Evolutionary conservation across 768 basidiomycete species (phyloP).

Genomic region (Leccinum variicolor): DNA sequence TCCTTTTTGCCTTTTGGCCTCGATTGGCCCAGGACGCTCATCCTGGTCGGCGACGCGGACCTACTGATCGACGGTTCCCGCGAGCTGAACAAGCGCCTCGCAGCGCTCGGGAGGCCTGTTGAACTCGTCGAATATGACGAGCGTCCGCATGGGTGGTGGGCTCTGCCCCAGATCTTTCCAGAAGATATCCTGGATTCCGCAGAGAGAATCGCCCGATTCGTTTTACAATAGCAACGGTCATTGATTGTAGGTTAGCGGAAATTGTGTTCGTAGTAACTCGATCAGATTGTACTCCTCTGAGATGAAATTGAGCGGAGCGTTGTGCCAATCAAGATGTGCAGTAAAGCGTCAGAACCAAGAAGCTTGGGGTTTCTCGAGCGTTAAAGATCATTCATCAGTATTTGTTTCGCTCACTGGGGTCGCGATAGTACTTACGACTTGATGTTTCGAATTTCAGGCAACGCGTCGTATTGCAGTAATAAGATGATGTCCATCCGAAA

Average conservation of each 20-base stretch:
- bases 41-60: slow-evolving; percentile 20
- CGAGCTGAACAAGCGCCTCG: background rate
- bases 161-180: slow-evolving; percentile 11
- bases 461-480: background rate
- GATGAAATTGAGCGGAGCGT: background rate
- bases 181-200: slow-evolving; percentile 8
- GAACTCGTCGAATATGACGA: slow-evolving; percentile 26
- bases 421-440: background rate
- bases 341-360: background rate
- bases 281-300: background rate
- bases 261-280: background rate
- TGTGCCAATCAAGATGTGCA: too few relatives aligned
- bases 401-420: background rate
- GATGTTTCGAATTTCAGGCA: background rate
- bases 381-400: background rate
- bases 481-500: slow-evolving; percentile 1
- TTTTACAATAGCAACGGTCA: background rate
- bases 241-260: background rate
- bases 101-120: background rate
- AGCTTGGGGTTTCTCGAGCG: background rate
- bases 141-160: slow-evolving; percentile 23
- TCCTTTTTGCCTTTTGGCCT: slow-evolving; percentile 9
- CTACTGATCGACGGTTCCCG: slow-evolving; percentile 2
- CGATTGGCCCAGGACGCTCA: slow-evolving; percentile 22
- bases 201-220: slow-evolving; percentile 10